A percentile compares a stretch with the other conserved stretches of the same genome.
These are phyloP conservation scores for Cladophialophora immunda DNA, from an alignment of 2,329 filamentous ascomycete genomes.

Conservation along the genomic window DNA sequence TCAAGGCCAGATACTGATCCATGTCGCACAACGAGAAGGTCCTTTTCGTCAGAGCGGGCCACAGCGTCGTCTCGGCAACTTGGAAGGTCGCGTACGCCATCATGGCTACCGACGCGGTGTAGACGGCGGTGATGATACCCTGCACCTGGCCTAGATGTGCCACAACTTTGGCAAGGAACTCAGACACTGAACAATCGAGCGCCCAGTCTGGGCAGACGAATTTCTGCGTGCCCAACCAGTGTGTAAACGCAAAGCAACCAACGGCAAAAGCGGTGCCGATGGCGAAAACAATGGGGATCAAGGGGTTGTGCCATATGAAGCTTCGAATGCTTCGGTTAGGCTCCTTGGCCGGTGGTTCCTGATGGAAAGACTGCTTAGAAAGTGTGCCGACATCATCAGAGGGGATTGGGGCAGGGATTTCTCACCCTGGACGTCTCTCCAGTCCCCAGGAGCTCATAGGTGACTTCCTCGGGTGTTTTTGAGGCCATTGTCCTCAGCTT, in stretches of 20 bases:
- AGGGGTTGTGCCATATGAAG: background rate
- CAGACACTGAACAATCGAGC: slow-evolving; percentile 7
- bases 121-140: slow-evolving; percentile 8
- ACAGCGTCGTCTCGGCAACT: slow-evolving; percentile 3
- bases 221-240: slow-evolving; percentile 3
- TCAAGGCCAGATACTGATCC: slow-evolving; percentile 7
- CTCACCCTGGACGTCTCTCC: background rate
- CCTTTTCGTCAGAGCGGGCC: background rate
- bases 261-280: background rate
- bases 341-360: background rate
- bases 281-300: background rate
- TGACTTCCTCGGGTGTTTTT: background rate
- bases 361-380: background rate
- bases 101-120: slow-evolving; percentile 1
- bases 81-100: slow-evolving; percentile 8
- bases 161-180: slow-evolving; percentile 6
- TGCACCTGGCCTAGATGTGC: slow-evolving; percentile 8
- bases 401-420: background rate
- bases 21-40: slow-evolving; percentile 5
- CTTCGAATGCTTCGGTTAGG: background rate
- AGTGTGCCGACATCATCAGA: background rate
- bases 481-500: background rate
- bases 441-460: background rate
- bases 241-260: slow-evolving; percentile 1
- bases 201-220: slow-evolving; percentile 11